Evolutionary conservation across 2,329 filamentous ascomycete genomes (phyloP), one percentile per base, ranked within the genome.

Genomic region (Calcarisporium arbuscula): DNA sequence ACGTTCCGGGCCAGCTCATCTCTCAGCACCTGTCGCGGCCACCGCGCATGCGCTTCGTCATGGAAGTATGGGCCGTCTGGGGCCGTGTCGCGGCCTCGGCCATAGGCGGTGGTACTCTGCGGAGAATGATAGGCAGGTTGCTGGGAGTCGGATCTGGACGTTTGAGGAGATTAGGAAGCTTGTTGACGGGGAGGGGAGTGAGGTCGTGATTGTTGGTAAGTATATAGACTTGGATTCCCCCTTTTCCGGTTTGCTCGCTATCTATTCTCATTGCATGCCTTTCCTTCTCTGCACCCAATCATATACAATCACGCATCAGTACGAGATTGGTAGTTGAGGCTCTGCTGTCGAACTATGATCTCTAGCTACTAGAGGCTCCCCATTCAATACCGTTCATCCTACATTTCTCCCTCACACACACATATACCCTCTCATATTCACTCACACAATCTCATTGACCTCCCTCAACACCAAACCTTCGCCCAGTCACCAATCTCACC

Each of bases 191-290:
- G 32, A 38, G 31, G 28, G 34, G 6, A 14, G 28, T 11, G 34
- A 45, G 28, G 48, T 64, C 18, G 54, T 69, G 29, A 57, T 77
- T 30, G 60, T 77, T 39, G 71, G 71, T 68, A 58, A 23, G 54
- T 51, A 23, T 10, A n/a, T 6, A 8, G 18, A 4, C 21, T 11
- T 11, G n/a, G 12, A 4, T 12, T 18, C 11, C 17, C 6, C n/a
- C 21, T 12, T n/a, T 32, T 3, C 19, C 32, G 22, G 32, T 32
- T n/a, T 8, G 3, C 15, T 22, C 23, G 10, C 14, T 19, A n/a
- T 27, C 8, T 18, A n/a, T n/a, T 14, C 22, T 14, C 22, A 25
- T 10, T 25, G 10, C 22, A 10, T 25, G 10, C 22, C 14, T 14
- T 25, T 25, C 14, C 14, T 25, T 25, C 10, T 25, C 14, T 25